Percentiles rank a stretch among this genome's conserved stretches.
phyloP scores from a whole-genome alignment of 129 eudicot genomes.

The Arctium minus region DNA sequence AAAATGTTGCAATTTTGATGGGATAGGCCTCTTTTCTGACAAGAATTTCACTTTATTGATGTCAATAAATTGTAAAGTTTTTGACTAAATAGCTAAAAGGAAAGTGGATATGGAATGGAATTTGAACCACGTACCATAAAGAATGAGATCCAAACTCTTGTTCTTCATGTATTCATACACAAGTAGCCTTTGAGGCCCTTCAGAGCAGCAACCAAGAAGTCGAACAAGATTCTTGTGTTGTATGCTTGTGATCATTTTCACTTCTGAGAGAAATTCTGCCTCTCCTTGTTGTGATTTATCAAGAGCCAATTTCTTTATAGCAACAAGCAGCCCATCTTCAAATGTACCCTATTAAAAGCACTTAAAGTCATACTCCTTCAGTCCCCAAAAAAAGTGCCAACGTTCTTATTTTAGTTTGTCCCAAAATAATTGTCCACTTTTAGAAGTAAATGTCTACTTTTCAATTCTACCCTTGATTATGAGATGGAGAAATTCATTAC shows the following conservation, averaged over 20 bases:
- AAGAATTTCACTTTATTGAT: not conserved
- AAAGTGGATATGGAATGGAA: not conserved
- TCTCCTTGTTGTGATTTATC: slow-evolving; percentile 70
- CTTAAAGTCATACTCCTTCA: not conserved
- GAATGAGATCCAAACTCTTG: slow-evolving; percentile 56
- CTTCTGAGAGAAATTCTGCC: slow-evolving; percentile 62
- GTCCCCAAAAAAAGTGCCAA: not conserved
- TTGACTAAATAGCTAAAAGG: not conserved
- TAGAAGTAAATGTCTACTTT: not conserved
- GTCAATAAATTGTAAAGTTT: not conserved
- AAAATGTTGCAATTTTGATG: not conserved
- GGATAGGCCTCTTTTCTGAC: not conserved
- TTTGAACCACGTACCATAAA: slow-evolving; percentile 18
- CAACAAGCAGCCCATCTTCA: slow-evolving; percentile 54
- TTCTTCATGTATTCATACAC: slow-evolving; percentile 75
- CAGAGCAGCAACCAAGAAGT: slow-evolving; percentile 69
- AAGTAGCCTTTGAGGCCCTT: slow-evolving; percentile 63
- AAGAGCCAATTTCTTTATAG: slow-evolving; percentile 67
- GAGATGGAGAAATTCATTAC: not conserved
- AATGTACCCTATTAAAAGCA: slow-evolving; percentile 45
- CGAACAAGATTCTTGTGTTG: slow-evolving; percentile 75
- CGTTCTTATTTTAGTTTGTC: not conserved
- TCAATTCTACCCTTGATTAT: not conserved
- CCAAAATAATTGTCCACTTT: not conserved
- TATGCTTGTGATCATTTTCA: slow-evolving; percentile 59